A percentile compares a stretch with the other conserved stretches of the same genome.
Conservation (phyloP, 371 early-diverging fungal genomes). For the Rhizomucor miehei region DNA sequence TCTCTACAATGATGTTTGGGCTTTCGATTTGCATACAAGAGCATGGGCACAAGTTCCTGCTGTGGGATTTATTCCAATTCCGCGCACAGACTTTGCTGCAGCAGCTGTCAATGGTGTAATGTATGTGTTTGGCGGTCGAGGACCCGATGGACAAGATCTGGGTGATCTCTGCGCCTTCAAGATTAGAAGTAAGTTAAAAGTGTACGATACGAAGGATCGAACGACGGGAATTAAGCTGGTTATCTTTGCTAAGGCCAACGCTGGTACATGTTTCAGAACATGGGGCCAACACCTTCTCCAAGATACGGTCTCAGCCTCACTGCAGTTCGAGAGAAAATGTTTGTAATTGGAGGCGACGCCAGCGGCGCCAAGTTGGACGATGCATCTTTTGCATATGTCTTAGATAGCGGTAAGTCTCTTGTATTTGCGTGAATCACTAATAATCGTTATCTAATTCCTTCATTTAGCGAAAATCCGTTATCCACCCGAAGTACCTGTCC, state of each 20-base stretch:
- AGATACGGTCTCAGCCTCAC: slow-evolving; percentile 64
- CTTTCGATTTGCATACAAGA: slow-evolving; percentile 53
- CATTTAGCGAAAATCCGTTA: slow-evolving; percentile 67
- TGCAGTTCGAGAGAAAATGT: slow-evolving; percentile 59
- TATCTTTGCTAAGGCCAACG: slow-evolving; percentile 42
- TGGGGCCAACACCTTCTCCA: slow-evolving; percentile 66
- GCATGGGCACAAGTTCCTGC: slow-evolving; percentile 62
- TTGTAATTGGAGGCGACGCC: slow-evolving; percentile 67
- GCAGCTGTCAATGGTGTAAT: slow-evolving; percentile 70
- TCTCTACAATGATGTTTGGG: slow-evolving; percentile 76
- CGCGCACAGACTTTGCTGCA: slow-evolving; percentile 63
- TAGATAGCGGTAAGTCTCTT: slow-evolving; percentile 58
- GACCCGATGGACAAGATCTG: slow-evolving; percentile 56
- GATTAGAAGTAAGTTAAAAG: slow-evolving; percentile 49
- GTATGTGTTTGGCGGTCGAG: slow-evolving; percentile 72
- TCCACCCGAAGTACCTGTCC: slow-evolving; percentile 47
- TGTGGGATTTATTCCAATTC: slow-evolving; percentile 61
- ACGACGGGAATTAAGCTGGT: too few relatives aligned
- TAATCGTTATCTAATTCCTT: neutral
- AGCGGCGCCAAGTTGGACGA: slow-evolving; percentile 51
- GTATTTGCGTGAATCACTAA: neutral
- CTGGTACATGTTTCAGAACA: slow-evolving; percentile 76
- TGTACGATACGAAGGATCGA: neutral
- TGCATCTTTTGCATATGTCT: slow-evolving; percentile 48
- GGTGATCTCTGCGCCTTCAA: slow-evolving; percentile 74